phyloP scores from a whole-genome alignment of 2,329 filamentous ascomycete species.

The Colletotrichum neosansevieriae region DNA sequence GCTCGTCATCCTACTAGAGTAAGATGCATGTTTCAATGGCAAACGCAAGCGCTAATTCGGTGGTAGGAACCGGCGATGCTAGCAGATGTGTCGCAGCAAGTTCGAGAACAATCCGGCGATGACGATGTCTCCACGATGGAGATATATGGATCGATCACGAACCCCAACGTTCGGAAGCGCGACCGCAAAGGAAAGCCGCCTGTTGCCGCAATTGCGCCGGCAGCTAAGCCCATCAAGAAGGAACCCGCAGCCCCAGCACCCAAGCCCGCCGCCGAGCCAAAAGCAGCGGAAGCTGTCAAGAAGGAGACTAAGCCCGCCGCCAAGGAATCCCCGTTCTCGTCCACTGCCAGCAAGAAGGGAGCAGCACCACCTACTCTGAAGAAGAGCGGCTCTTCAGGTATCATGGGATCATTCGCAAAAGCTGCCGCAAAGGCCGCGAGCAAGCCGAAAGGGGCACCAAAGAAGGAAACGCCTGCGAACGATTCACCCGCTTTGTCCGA shows the following conservation, averaged over 20 bases:
- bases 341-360: conserved; percentile 55
- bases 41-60: not conserved
- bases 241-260: conserved; percentile 46
- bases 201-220: conserved; percentile 36
- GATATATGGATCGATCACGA: conserved; percentile 80
- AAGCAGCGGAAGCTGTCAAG: conserved; percentile 46
- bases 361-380: conserved; percentile 58
- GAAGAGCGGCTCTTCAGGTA: conserved; percentile 66
- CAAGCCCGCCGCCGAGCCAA: conserved; percentile 42
- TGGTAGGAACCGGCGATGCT: conserved; percentile 73
- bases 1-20: conserved; percentile 77
- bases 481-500: conserved; percentile 60
- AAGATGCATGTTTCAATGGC: conserved; percentile 28
- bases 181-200: conserved; percentile 53
- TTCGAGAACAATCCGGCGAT: conserved; percentile 68
- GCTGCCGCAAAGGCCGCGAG: conserved; percentile 50
- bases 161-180: conserved; percentile 71
- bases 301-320: conserved; percentile 53
- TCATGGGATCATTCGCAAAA: conserved; percentile 86
- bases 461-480: conserved; percentile 23
- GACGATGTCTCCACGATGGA: conserved; percentile 70
- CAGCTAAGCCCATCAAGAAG: conserved; percentile 47
- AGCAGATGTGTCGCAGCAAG: conserved; percentile 75
- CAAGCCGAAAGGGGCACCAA: conserved; percentile 26
- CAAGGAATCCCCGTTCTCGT: conserved; percentile 53